Evolutionary conservation across 108 stramenopile genomes (phyloP), one percentile per base, ranked within the genome.

Genomic region (Conticribra weissflogii): DNA sequence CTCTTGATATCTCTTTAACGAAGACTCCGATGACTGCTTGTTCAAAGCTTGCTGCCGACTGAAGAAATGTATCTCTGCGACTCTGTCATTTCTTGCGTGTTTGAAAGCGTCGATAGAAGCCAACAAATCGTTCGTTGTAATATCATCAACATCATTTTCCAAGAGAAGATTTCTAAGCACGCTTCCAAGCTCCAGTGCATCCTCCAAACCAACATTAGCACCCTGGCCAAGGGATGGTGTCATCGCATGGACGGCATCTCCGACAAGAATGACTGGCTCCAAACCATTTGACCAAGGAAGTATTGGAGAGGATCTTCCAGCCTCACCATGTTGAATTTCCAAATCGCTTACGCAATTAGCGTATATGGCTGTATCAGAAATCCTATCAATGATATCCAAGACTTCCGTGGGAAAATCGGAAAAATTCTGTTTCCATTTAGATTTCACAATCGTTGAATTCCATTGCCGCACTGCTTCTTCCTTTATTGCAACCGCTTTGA

Each of bases 261-360:
- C 64, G 4, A 66, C 21, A 23, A 66, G 41, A 3, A 66, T 4
- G 17, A 60, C 3, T 18, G 59, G 58, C 9, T 55, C 64, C 22
- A 44, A 12, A 16, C 55, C 55, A 17, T 56, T 33, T 21, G 34
- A 49, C 60, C 60, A 61, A 8, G 23, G 31, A 18, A 56, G 31
- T 8, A 31, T 28, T 18, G 55, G 31, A 0, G 31, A 33, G 28
- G 16, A 18, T n/a, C 18, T 31, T 18, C 30, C 30, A 16, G 19
- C 55, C 12, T 41, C 36, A 5, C 36, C 36, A 41, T 41, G 12
- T n/a, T 31, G 18, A 19, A 56, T 14, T 28, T 61, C 46, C 19
- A 61, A 50, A 50, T 61, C 60, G 48, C 60, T 61, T 48, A 61
- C 60, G 50, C 47, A 47, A 48, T 61, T 61, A 5, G 47, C n/a